phyloP scores from a whole-genome alignment of 345 rosid genomes.

The Eucalyptus lansdowneana region DNA sequence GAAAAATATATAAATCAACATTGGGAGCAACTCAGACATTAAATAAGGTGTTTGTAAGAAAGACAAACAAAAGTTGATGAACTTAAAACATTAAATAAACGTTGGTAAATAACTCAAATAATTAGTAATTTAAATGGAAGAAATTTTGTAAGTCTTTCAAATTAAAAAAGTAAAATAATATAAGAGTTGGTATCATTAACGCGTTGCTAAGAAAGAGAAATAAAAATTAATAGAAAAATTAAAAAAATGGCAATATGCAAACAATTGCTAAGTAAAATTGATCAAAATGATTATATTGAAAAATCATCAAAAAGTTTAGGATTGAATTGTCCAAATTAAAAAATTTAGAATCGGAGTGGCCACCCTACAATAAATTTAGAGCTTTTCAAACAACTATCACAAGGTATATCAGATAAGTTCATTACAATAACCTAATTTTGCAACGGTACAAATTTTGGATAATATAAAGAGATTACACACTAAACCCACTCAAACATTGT shows the following conservation, averaged over 20 bases:
- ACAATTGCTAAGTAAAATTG: not conserved
- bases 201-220: not conserved
- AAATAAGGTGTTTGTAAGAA: too few relatives aligned
- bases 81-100: too few relatives aligned
- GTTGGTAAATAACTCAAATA: not conserved
- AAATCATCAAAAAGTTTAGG: not conserved
- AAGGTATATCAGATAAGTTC: not conserved
- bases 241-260: not conserved
- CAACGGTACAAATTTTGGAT: not conserved
- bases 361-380: fast-evolving
- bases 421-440: not conserved
- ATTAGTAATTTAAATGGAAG: not conserved
- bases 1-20: not conserved
- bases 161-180: not conserved
- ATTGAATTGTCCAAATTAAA: not conserved
- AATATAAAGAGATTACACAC: too few relatives aligned
- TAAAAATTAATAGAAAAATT: not conserved
- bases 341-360: not conserved
- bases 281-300: not conserved
- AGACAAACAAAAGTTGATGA: not conserved
- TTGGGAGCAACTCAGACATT: not conserved
- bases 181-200: not conserved
- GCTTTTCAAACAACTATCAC: not conserved
- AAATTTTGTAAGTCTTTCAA: not conserved
- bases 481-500: too few relatives aligned